Conservation (phyloP, 441 rosid species). For the Pelargonium australe region DNA sequence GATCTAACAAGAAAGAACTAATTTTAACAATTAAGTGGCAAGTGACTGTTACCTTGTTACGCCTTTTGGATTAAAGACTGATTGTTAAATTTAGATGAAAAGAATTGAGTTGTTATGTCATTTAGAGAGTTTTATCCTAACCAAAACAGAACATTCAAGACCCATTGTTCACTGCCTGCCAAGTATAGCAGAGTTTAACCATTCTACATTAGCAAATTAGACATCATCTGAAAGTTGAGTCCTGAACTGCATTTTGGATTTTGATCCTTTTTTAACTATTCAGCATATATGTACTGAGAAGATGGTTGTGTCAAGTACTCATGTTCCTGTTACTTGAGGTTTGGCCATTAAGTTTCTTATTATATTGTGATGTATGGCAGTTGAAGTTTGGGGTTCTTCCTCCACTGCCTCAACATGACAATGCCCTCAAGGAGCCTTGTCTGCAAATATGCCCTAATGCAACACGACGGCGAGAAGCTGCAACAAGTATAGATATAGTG, state of each 20-base stretch:
- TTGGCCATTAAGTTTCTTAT: not conserved
- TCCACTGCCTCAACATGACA: conserved; percentile 49
- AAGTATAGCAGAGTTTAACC: not conserved
- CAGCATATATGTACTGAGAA: not conserved
- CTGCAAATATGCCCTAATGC: conserved; percentile 61
- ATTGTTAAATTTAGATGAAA: not conserved
- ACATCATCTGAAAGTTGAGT: not conserved
- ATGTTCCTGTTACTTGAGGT: not conserved
- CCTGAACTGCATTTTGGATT: not conserved
- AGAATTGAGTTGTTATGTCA: not conserved
- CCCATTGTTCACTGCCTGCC: not conserved
- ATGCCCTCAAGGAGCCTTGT: conserved; percentile 46
- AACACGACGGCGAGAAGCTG: conserved; percentile 29
- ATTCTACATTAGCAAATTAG: not conserved
- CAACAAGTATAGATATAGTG: conserved; percentile 5
- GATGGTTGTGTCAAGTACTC: not conserved
- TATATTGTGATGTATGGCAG: conserved; percentile 33
- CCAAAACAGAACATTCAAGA: not conserved
- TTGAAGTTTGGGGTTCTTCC: conserved; percentile 78
- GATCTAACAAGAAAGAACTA: not conserved
- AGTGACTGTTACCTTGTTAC: not conserved
- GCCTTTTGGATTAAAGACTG: not conserved
- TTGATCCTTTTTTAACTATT: not conserved
- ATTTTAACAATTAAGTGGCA: not conserved
- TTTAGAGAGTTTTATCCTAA: not conserved